Percentiles rank a stretch among this genome's conserved stretches.
Conservation (phyloP, 2,329 filamentous ascomycete species). For the Emmonsiellopsis sp. region DNA sequence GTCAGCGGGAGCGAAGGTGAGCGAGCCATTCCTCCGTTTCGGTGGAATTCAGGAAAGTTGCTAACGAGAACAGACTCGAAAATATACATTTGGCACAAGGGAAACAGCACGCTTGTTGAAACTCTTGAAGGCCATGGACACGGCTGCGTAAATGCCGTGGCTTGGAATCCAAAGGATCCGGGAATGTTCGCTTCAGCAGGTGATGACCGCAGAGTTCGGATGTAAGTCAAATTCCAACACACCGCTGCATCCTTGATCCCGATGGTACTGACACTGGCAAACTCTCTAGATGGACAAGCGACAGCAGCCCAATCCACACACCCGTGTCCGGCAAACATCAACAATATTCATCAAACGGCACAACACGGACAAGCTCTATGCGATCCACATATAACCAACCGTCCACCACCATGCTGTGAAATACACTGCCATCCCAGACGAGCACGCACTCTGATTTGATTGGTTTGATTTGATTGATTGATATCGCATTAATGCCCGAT, state of each 20-base stretch:
- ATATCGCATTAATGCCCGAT: no score
- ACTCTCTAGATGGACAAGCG: constrained; percentile 26
- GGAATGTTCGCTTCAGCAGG: constrained; percentile 84
- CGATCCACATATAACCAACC: constrained; percentile 27
- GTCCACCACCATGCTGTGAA: neutral
- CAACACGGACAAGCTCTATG: constrained; percentile 33
- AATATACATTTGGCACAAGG: constrained; percentile 87
- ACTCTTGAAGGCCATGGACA: constrained; percentile 60
- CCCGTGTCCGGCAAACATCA: constrained; percentile 20
- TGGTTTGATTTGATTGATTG: no score
- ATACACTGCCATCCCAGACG: neutral
- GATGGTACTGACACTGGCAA: constrained; percentile 2
- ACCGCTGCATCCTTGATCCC: no score
- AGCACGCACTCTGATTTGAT: neutral
- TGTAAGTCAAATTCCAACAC: constrained; percentile 50
- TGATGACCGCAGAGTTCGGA: constrained; percentile 75
- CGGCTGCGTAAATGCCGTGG: constrained; percentile 74
- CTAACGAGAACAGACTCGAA: constrained; percentile 44
- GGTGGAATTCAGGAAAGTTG: neutral
- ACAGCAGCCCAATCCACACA: constrained; percentile 17
- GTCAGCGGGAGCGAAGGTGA: constrained; percentile 83
- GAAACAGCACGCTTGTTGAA: constrained; percentile 66
- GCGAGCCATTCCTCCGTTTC: constrained; percentile 11
- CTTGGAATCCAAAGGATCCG: constrained; percentile 79
- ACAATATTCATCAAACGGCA: constrained; percentile 24